Base-by-base conservation (phyloP, 805 yeast genomes). In the Saturnispora quitensis region DNA sequence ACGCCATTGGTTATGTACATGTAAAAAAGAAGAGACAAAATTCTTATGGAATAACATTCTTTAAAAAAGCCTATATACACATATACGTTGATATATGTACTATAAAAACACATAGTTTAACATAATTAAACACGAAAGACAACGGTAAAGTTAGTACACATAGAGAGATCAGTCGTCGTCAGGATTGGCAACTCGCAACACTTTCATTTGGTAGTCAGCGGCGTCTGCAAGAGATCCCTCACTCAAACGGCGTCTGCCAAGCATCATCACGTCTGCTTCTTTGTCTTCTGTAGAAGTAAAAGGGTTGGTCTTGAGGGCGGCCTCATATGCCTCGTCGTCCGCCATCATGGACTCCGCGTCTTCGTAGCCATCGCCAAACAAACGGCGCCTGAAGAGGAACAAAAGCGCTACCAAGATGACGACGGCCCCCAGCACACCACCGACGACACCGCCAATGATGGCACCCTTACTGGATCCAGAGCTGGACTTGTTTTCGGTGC, bases 141-240 rank as follows among this genome's bases (percentile, higher is more conserved):
- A n/a, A 36, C 20, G 10, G 13, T 18, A 18, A 9, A 8, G 12
- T 18, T 38, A 9, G 22, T 27, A 17, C 12, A 18, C 20, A 24
- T 7, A 17, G 9, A 18, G 48, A 40, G 31, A 5, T 28, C 13
- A 38, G 33, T 53, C 54, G 50, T 68, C 70, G 57, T 88, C 96
- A 1, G 97, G 96, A 62, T 90, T 90, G 34, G 95, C 90, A 12
- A 90, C 95, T 54, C 89, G 83, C 45, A 90, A 72, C 18, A 87
- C 81, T 69, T 88, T 88, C 62, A 89, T 74, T 47, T 86, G 76
- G 68, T 84, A 86, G 65, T 87, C 93, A 4, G 87, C 80, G 55
- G 86, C 95, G 65, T 89, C 95, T 10, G 95, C 90, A 50, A 90
- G 72, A 2, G 91, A 82, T 4, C 96, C 96, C 60, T 86, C 91